Evolutionary conservation across 2,329 filamentous ascomycete species (phyloP), one percentile per base, ranked within the genome.

Genomic region (Exophiala xenobiotica): DNA sequence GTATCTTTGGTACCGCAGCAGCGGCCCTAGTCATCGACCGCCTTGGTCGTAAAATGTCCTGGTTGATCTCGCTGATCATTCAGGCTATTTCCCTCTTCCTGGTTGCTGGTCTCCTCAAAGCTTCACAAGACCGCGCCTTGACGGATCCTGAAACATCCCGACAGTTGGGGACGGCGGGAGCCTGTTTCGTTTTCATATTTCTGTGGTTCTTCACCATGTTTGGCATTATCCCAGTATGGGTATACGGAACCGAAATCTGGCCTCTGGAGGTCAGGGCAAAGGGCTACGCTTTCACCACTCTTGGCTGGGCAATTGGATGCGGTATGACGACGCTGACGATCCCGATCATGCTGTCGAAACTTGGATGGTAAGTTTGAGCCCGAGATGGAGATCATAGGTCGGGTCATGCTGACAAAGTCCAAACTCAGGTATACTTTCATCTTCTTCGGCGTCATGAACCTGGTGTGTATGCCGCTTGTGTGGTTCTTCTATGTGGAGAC

Each of bases 141-240:
- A 52, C 53, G 27, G 40, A 57, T 33, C 51, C 51, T 5, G 37
- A 43, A 24, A 9, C 42, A 46, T 61, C 58, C 9, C 58, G 54
- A 39, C 29, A 26, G 46, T 47, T 62, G 9, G 60, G 60, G 12
- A 59, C 58, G 18, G 60, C 60, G 14, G 60, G 45, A 14, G 50
- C 56, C 18, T 47, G 56, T 1, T 61, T 61, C 52, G 51, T 49
- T 31, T 86, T 86, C 67, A 77, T 78, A 4, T 86, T 83, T 67
- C 85, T 85, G 53, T 80, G 80, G 2, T 81, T 79, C 46, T 86
- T 85, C 53, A 82, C 80, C 16, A 80, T 81, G 0, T 83, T 79
- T 1, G 83, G 79, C 77, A 63, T 83, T 3, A 79, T 81, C 12
- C 72, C 83, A 18, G 81, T 80, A 0, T 86, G 80, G 81, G 53